These are phyloP conservation scores for Microthlaspi erraticum DNA, from an alignment of 345 rosid genomes.

Conservation along the genomic window DNA sequence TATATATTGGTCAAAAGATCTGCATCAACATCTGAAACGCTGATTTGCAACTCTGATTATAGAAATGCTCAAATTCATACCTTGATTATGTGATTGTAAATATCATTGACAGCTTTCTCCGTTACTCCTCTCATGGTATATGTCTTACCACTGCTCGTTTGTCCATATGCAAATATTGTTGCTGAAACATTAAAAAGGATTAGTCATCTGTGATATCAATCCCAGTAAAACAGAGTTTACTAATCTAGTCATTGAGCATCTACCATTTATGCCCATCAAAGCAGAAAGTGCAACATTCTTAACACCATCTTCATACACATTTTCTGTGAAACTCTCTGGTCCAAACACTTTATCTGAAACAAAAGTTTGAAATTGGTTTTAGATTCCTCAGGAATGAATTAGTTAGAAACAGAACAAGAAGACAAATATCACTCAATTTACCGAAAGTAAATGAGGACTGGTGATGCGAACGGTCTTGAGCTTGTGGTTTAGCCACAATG, in stretches of 20 bases:
- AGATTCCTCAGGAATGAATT: background rate
- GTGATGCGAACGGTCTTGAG: constrained; percentile 80
- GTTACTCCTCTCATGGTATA: constrained; percentile 98
- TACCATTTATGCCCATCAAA: constrained; percentile 96
- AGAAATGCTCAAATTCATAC: constrained; percentile 61
- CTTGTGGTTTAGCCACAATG: constrained; percentile 70
- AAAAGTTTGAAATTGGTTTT: constrained; percentile 10
- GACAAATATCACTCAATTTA: constrained; percentile 38
- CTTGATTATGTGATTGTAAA: constrained; percentile 79
- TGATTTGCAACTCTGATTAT: constrained; percentile 11
- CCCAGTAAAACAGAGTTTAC: constrained; percentile 14
- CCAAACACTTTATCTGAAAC: constrained; percentile 92
- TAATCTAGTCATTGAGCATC: background rate
- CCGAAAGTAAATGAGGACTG: constrained; percentile 86
- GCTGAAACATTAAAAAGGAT: constrained; percentile 52
- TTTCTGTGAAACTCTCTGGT: constrained; percentile 70
- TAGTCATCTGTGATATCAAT: constrained; percentile 21
- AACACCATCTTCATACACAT: constrained; percentile 95
- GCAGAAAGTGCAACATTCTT: constrained; percentile 98
- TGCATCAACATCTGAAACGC: constrained; percentile 12
- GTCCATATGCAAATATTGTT: constrained; percentile 97
- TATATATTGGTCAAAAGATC: constrained; percentile 19
- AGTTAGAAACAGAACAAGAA: constrained; percentile 20
- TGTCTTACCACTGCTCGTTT: constrained; percentile 99
- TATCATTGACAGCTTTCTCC: constrained; percentile 95